Evolutionary conservation across 2,329 filamentous ascomycete genomes (phyloP), one percentile per base, ranked within the genome.

Genomic region (Calonectria honghensis): DNA sequence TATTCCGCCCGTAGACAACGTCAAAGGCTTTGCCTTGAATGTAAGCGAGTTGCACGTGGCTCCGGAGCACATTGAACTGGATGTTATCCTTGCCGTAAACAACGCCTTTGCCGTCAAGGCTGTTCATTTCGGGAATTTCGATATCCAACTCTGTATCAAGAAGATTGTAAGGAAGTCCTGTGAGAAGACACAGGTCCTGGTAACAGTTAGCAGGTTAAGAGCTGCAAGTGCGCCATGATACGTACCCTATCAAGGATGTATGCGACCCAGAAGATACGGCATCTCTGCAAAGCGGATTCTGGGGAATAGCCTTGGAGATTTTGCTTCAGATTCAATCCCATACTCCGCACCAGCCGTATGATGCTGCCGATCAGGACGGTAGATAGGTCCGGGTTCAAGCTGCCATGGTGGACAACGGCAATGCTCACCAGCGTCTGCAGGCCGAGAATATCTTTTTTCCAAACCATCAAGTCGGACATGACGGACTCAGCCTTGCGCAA

Each of bases 91-190:
- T 68, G 0, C 61, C 51, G 2, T 6, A 20, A 0, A 80, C 72
- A 10, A 80, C 9, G 11, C 78, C 78, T 0, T 76, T n/a, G 0
- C 52, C 54, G 1, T 75, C 74, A 10, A 70, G 45, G 2, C 74
- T 54, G 9, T 69, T 20, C 5, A 14, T n/a, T 6, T 73, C 73
- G 0, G 67, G 85, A 74, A 79, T 24, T 0, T 81, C 79, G 3
- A 86, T 72, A 41, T 87, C 85, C 0, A 85, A 80, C 65, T 87
- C 85, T 3, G 73, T 75, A 50, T 87, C 84, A 0, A 80, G 69
- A 29, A 85, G 84, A 6, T 84, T 71, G 20, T 84, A 85, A 1
- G 84, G 84, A 10, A 81, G 82, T 35, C 76, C 79, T 6, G 81
- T 79, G 2, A 80, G 79, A 5, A 86, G 73, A 31, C 83, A 83